Base-by-base conservation (phyloP, 2,329 filamentous ascomycete genomes). In the Diaporthe amygdali region DNA sequence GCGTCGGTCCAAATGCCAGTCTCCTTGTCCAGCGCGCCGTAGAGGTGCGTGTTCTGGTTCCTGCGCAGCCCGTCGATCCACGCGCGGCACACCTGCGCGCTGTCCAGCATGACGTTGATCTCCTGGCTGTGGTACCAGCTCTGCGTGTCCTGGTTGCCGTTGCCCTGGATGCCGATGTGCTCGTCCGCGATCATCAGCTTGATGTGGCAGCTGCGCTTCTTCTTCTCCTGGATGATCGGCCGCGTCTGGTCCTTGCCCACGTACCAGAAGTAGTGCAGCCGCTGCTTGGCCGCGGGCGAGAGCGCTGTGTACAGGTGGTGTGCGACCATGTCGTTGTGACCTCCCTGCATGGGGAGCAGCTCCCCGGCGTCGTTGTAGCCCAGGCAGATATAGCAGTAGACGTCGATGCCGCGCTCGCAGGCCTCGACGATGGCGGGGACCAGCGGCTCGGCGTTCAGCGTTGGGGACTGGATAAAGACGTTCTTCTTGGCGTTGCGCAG, bases 311-410 rank as follows among this genome's bases (percentile, higher is more conserved):
- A 88, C 4, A 95, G 83, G 9, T 86, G 82, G 71, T 90, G 84
- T 0, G 91, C 88, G 2, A 91, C 86, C 84, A 92, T 91, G 73
- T 95, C 92, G 77, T 95, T 95, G 20, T 90, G 93, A 1, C 93
- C 93, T 37, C 92, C 92, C 78, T 95, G 92, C 71, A 89, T 88
- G 0, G 93, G 93, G 0, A 96, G 88, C 39, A 95, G 86, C 78
- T 95, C 92, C 27, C 93, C 93, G 0, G 89, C 84, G 74, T 95
- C 93, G 73, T 95, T 95, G 81, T 96, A 96, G 1, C 93, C 93
- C 0, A 95, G 86, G 74, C 92, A 94, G 1, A 94, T 85, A 74
- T 93, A 95, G 78, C 90, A 91, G 0, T 88, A 90, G 0, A 95
- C 89, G 64, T 90, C 83, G 0, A 95, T 81, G 0, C 93, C 93